Evolutionary conservation across 768 basidiomycete species (phyloP), one percentile per base, ranked within the genome.

Genomic region (Amanita pseudoporphyria): DNA sequence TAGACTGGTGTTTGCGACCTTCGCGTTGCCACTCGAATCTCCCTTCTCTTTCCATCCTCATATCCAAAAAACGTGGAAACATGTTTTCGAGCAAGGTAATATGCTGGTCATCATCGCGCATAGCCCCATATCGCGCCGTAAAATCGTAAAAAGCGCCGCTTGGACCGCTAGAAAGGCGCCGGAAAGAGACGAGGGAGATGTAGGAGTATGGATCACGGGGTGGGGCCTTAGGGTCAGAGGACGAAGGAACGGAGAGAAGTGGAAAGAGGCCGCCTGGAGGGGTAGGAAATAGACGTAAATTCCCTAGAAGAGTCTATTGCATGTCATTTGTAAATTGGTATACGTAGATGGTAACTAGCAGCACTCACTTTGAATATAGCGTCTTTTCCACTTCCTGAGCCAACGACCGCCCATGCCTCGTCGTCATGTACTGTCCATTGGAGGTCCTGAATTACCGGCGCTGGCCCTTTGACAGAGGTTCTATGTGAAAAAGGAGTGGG

Each of bases 111-210:
- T 85, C 88, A 14, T 95, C 93, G 14, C 86, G 71, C 33, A 92
- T 77, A 0, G 88, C 85, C 18, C 89, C 91, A 61, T 97, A 98
- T 2, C 93, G 80, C 2, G 93, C 91, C 0, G 91, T 87, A 59
- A 86, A 96, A 66, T 98, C 94, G 53, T 87, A 86, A 67, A 98
- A 98, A 6, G 84, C 82, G 0, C 78, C 78, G 0, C 72, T 67
- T 1, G 70, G 69, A 16, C 73, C 69, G 1, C 55, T 50, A 39
- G 74, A 69, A 14, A 81, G 73, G 53, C 85, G 80, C 0, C 81
- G 73, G 54, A 87, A 88, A 1, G 83, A 81, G 7, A 89, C 84
- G 30, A 80, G 62, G 13, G 72, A 67, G 30, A 87, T 60, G 28
- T 64, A 64, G 6, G 70, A 59, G 53, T 74, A 74, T 0, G 82